These are phyloP conservation scores for Salvia miltiorrhiza DNA, from an alignment of 257 asterid species.

Conservation along the genomic window DNA sequence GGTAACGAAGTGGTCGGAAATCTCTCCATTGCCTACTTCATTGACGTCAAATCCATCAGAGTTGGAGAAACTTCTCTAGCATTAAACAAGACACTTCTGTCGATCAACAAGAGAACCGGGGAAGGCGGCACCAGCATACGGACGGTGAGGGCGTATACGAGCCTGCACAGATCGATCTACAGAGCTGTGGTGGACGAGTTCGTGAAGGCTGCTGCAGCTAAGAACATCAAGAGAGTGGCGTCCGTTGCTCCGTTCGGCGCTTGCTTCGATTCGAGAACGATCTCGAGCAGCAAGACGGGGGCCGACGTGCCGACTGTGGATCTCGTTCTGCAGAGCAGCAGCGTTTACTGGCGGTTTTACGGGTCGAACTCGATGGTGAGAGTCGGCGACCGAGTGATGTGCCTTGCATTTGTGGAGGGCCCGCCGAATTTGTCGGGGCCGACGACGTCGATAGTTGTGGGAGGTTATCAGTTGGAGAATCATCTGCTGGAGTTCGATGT, in stretches of 20 bases:
- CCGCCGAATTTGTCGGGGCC: conserved; percentile 21
- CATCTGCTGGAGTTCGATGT: conserved; percentile 47
- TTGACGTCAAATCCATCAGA: conserved; percentile 31
- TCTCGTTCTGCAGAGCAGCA: conserved; percentile 26
- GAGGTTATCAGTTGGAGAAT: conserved; percentile 57
- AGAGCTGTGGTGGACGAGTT: conserved; percentile 31
- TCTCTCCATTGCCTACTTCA: conserved; percentile 36
- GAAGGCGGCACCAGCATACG: conserved; percentile 48
- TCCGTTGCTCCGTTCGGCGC: conserved; percentile 48
- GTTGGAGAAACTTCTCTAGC: conserved; percentile 29
- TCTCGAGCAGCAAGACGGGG: conserved; percentile 24
- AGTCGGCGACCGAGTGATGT: conserved; percentile 24
- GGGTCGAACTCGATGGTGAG: conserved; percentile 44
- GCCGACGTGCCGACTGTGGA: conserved; percentile 40
- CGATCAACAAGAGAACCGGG: conserved; percentile 37
- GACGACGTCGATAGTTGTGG: conserved; percentile 36
- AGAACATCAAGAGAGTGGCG: conserved; percentile 31
- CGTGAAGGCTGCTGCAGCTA: conserved; percentile 30
- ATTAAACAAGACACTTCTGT: conserved; percentile 39
- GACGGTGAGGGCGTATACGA: conserved; percentile 45
- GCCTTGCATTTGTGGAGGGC: conserved; percentile 54
- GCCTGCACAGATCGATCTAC: conserved; percentile 35
- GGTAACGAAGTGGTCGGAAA: conserved; percentile 32
- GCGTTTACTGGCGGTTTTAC: conserved; percentile 40
- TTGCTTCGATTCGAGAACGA: conserved; percentile 38